Conservation (phyloP, 192 early-diverging fungal genomes). For the Allomyces macrogynus region DNA sequence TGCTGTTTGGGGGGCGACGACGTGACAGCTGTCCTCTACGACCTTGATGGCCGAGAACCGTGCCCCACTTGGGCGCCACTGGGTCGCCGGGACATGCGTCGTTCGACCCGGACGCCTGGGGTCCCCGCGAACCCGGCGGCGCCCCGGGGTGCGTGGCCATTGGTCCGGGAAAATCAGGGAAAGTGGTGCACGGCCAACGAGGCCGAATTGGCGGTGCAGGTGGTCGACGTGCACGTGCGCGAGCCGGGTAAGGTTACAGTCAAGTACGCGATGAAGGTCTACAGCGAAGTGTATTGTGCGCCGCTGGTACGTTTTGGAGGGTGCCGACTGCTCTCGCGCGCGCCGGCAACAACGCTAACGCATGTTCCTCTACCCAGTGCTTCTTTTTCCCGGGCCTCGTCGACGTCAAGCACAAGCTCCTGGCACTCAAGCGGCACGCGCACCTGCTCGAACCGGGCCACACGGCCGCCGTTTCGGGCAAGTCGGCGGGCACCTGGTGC, state of each 20-base stretch:
- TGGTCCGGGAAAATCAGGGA: constrained; percentile 67
- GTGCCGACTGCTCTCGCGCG: not conserved
- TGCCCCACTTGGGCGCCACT: constrained; percentile 15
- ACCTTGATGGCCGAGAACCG: constrained; percentile 20
- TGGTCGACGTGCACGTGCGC: constrained; percentile 64
- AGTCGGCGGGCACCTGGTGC: not conserved
- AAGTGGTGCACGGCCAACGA: constrained; percentile 68
- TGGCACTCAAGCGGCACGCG: not conserved
- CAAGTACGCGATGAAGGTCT: constrained; percentile 66
- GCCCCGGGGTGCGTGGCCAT: constrained; percentile 46
- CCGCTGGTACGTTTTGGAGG: constrained; percentile 33
- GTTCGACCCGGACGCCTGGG: constrained; percentile 40
- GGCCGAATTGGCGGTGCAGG: constrained; percentile 58
- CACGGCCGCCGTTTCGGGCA: not conserved
- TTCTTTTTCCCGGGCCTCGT: constrained; percentile 24
- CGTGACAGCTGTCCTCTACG: constrained; percentile 51
- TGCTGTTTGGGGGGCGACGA: constrained; percentile 66
- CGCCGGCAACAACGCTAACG: not conserved
- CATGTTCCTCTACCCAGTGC: constrained; percentile 4
- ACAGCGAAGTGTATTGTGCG: constrained; percentile 61
- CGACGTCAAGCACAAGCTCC: constrained; percentile 2
- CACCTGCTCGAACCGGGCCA: not conserved
- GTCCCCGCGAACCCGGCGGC: constrained; percentile 33
- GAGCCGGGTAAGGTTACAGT: constrained; percentile 42
- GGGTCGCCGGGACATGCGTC: too few relatives aligned